These are phyloP conservation scores for Thuja plicata DNA, from an alignment of 83 land plant genomes.

Conservation along the genomic window DNA sequence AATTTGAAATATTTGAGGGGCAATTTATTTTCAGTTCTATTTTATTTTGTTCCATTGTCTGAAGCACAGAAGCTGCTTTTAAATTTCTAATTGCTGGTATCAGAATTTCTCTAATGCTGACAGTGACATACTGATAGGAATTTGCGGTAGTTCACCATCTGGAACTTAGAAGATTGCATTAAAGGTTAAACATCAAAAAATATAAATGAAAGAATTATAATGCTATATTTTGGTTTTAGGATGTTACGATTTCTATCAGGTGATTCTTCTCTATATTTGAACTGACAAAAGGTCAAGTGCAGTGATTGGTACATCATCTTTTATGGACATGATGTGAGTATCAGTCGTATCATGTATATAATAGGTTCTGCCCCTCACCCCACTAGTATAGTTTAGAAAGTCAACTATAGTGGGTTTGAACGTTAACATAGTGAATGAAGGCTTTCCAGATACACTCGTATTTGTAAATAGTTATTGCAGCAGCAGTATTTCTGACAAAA, in stretches of 20 bases:
- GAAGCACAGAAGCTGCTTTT: neutral
- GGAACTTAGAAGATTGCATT: neutral
- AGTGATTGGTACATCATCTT: too few species aligned
- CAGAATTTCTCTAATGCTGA: neutral
- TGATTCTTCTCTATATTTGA: neutral
- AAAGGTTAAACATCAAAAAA: neutral
- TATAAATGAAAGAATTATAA: neutral
- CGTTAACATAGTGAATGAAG: neutral
- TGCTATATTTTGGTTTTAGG: neutral
- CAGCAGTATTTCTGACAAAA: neutral
- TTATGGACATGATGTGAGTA: too few species aligned
- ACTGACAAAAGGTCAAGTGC: neutral
- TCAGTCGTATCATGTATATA: too few species aligned
- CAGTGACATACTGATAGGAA: conserved; percentile 3
- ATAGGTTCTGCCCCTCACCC: too few species aligned
- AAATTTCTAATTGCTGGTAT: neutral
- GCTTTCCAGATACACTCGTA: neutral
- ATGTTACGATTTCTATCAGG: neutral
- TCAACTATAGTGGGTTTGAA: neutral
- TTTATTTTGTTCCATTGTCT: neutral
- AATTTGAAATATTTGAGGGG: neutral
- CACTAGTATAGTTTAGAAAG: too few species aligned
- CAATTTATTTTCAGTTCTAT: neutral
- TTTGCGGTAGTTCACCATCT: neutral
- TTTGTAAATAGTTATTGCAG: neutral